These are phyloP conservation scores for Metschnikowia peoriensis DNA, from an alignment of 805 yeast genomes.

Conservation along the genomic window DNA sequence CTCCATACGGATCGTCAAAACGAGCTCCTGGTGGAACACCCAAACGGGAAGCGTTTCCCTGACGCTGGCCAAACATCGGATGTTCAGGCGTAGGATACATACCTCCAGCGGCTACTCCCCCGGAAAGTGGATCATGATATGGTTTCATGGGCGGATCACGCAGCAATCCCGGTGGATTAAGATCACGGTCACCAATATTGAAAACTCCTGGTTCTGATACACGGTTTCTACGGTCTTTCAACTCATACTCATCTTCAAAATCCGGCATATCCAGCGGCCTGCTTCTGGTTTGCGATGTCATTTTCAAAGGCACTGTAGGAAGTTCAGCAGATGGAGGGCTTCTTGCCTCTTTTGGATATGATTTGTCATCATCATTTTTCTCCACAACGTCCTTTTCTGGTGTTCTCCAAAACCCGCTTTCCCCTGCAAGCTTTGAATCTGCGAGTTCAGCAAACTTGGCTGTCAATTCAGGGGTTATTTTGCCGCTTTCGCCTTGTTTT, in stretches of 20 bases:
- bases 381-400: neutral
- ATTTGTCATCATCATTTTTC: neutral
- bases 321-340: neutral
- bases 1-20: conserved; percentile 50
- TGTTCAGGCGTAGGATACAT: conserved; percentile 54
- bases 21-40: conserved; percentile 50
- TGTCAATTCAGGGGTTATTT: neutral
- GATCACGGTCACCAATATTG: conserved; percentile 49
- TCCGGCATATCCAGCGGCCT: conserved; percentile 46
- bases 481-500: neutral
- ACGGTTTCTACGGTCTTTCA: conserved; percentile 11
- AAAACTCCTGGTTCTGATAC: conserved; percentile 18
- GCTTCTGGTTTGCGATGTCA: neutral
- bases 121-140: conserved; percentile 40
- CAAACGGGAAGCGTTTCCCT: conserved; percentile 26
- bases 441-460: neutral
- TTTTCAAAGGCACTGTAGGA: neutral
- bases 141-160: conserved; percentile 44
- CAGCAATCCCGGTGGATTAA: conserved; percentile 45
- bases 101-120: conserved; percentile 39
- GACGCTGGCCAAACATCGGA: conserved; percentile 45
- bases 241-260: conserved; percentile 53
- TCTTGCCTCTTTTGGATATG: neutral
- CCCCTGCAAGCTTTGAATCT: conserved; percentile 1
- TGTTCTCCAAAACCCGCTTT: conserved; percentile 5